Conservation (phyloP, 441 rosid species). For the Adansonia gregorii region DNA sequence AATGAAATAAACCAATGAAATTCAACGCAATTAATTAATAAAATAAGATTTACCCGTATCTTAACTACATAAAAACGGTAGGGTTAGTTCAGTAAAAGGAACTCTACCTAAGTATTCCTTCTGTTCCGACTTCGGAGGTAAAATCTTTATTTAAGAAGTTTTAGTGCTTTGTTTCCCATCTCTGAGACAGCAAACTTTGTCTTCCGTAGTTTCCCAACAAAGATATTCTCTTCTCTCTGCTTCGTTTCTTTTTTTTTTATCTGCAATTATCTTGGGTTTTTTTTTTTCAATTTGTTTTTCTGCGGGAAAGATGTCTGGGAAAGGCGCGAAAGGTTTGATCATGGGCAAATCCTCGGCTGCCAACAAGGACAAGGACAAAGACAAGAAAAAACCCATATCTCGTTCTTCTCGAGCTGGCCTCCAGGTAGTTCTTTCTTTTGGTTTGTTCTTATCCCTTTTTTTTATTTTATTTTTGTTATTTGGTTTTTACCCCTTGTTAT, state of each 20-base stretch:
- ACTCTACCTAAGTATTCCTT: no score
- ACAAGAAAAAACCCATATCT: constrained; percentile 64
- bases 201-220: no score
- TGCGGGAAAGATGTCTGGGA: constrained; percentile 33
- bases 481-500: not conserved
- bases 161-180: not conserved
- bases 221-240: no score
- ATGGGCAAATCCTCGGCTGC: constrained; percentile 55
- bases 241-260: no score
- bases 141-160: no score
- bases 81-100: not conserved
- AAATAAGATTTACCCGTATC: no score
- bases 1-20: no score
- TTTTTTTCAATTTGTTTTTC: no score
- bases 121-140: no score
- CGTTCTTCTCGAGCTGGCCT: constrained; percentile 72
- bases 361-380: constrained; percentile 56
- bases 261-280: no score
- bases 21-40: no score
- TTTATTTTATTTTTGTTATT: not conserved
- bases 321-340: constrained; percentile 45
- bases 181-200: no score
- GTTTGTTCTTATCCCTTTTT: not conserved
- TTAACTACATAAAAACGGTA: not conserved
- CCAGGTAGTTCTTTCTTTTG: constrained; percentile 35